Evolutionary conservation across 2,329 filamentous ascomycete species (phyloP), one percentile per base, ranked within the genome.

Genomic region (Triangularia verruculosa): DNA sequence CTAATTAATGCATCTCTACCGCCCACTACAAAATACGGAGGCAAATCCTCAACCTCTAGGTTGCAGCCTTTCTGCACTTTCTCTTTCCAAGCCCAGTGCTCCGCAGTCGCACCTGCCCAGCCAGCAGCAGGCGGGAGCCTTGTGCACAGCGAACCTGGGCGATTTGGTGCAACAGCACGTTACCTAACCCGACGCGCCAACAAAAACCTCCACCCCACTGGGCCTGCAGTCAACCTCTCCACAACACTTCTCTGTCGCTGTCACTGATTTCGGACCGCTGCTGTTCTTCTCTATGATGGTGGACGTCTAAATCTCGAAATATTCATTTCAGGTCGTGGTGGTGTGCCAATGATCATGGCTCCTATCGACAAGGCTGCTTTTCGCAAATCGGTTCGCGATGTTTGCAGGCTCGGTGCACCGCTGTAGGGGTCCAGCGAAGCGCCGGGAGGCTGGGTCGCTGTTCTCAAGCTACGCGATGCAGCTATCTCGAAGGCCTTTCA

Each of bases 391-490:
- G 54, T 61, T 61, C 57, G 61, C 47, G 43, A n/a, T 53, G 56
- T 62, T 51, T 52, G 58, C 51, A 51, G 25, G 25, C 13, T 54
- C 22, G 39, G 53, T 64, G 66, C 66, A n/a, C 17, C 34, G 25
- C 15, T 64, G 30, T 60, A 57, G 28, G 15, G 4, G 20, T 57
- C 52, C n/a, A 28, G 32, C 15, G 55, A 20, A 47, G 22, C 30
- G 30, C 39, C 54, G 20, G 51, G 15, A 58, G 25, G 22, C 54
- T 13, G 52, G 28, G 24, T 20, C 6, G 22, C 66, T 66, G 66
- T 68, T 68, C 53, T 55, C 20, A 25, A 62, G 47, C 59, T 66
- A 68, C 66, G 32, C 61, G 59, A 52, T 64, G 62, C 58, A 62
- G 24, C 62, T 62, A 62, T 64, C 43, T 61, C 55, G 58, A 60